A percentile compares a stretch with the other conserved stretches of the same genome.
These are phyloP conservation scores for Chaetothyriales sp. DNA, from an alignment of 2,329 filamentous ascomycete species.

Conservation along the genomic window DNA sequence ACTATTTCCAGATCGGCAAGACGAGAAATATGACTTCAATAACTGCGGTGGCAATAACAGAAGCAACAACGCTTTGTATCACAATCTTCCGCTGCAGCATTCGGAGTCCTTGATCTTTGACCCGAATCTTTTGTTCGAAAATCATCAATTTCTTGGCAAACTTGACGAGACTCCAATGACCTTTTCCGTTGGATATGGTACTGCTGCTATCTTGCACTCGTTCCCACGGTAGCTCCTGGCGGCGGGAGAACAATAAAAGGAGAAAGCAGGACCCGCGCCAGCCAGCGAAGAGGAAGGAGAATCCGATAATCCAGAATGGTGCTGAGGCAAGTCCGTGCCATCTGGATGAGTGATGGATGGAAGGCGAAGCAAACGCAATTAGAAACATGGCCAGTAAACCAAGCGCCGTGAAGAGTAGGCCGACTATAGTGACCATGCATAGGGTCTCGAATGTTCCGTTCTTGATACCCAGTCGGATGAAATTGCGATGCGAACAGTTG, in stretches of 20 bases:
- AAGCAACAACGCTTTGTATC: constrained; percentile 7
- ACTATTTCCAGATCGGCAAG: constrained; percentile 11
- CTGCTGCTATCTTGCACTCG: constrained; percentile 3
- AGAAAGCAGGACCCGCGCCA: constrained; percentile 9
- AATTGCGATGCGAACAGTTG: constrained; percentile 13
- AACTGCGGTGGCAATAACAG: constrained; percentile 6
- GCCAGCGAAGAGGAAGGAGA: constrained; percentile 11
- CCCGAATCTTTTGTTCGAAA: constrained; percentile 9
- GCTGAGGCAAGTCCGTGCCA: constrained; percentile 8
- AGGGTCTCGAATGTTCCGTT: constrained; percentile 13
- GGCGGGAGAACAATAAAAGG: constrained; percentile 10
- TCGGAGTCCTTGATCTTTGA: constrained; percentile 9
- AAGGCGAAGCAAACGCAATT: constrained; percentile 10
- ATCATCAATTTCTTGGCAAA: constrained; percentile 9
- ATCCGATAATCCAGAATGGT: constrained; percentile 9
- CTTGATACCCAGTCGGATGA: constrained; percentile 12
- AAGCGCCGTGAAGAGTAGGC: constrained; percentile 5
- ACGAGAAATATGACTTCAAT: constrained; percentile 9
- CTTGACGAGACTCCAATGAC: constrained; percentile 1
- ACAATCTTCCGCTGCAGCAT: constrained; percentile 9
- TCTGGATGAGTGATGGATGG: constrained; percentile 8
- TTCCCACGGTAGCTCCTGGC: constrained; percentile 12
- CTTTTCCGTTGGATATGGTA: background rate
- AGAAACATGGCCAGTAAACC: constrained; percentile 9
- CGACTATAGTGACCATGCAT: constrained; percentile 12